These are phyloP conservation scores for Marasmius sp. DNA, from an alignment of 1,284 basidiomycete genomes.

Conservation along the genomic window DNA sequence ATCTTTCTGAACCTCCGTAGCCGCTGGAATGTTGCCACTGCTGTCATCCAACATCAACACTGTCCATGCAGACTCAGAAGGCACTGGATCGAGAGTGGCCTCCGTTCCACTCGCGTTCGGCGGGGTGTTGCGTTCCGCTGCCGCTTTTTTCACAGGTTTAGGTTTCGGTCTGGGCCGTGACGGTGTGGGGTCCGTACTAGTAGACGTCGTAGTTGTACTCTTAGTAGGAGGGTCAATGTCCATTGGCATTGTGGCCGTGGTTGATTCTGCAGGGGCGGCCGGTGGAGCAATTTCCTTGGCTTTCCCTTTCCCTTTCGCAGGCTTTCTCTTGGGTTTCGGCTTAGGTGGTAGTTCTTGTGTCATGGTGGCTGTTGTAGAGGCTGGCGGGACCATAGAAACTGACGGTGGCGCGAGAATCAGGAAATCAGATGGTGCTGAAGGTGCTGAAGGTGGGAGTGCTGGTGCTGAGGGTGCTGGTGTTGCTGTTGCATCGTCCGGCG, in stretches of 20 bases:
- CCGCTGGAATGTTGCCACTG: too few species aligned
- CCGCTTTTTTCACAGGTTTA: not conserved
- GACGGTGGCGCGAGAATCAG: not conserved
- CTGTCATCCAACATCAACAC: too few species aligned
- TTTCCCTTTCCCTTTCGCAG: slow-evolving; percentile 14
- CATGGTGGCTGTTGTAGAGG: not conserved
- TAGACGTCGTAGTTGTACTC: not conserved
- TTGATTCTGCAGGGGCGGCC: not conserved
- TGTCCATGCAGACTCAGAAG: too few species aligned
- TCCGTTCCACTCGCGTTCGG: too few species aligned
- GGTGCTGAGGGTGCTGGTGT: too few species aligned
- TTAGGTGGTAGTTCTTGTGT: not conserved
- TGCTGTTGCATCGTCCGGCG: not conserved
- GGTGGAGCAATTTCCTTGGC: slow-evolving; percentile 2
- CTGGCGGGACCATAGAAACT: not conserved
- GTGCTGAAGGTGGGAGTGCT: not conserved
- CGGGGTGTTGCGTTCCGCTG: not conserved
- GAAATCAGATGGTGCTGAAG: not conserved
- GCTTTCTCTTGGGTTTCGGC: not conserved
- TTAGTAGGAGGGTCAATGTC: not conserved
- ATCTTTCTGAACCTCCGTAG: too few species aligned
- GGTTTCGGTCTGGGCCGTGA: not conserved
- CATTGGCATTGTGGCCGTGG: not conserved
- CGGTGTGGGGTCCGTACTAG: not conserved
- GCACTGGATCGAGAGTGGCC: too few species aligned